Conservation (phyloP, 352 stramenopile species). For the Phytophthora brassicae region DNA sequence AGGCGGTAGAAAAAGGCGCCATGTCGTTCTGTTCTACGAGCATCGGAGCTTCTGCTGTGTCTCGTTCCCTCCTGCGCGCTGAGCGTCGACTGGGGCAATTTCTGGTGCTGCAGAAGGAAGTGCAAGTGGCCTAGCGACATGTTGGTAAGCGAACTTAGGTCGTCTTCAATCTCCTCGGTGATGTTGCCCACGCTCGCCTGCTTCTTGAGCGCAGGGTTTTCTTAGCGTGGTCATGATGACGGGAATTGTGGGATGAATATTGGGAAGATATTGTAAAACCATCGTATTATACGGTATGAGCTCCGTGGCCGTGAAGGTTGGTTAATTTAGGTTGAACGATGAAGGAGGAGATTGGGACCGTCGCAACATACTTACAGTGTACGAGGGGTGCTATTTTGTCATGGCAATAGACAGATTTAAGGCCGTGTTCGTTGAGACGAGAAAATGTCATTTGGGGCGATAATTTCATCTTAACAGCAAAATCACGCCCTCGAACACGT, state of each 20-base stretch:
- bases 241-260: conserved; percentile 11
- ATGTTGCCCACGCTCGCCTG: conserved; percentile 82
- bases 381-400: conserved; percentile 94
- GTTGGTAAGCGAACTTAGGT: conserved; percentile 73
- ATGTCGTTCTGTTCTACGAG: conserved; percentile 70
- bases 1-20: conserved; percentile 80
- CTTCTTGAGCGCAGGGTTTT: conserved; percentile 56
- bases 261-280: conserved; percentile 9
- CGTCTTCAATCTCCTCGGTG: conserved; percentile 86
- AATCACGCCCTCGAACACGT: no score
- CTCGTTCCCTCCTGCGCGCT: conserved; percentile 31
- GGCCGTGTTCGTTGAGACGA: no score
- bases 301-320: no score
- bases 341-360: conserved; percentile 98
- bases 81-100: conserved; percentile 44
- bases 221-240: conserved; percentile 19
- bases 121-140: conserved; percentile 78
- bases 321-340: conserved; percentile 87
- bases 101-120: conserved; percentile 79
- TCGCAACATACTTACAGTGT: conserved; percentile 98
- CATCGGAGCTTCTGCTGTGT: conserved; percentile 57
- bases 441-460: no score
- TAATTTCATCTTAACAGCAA: no score
- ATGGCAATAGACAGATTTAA: conserved; percentile 92
- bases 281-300: no score